A percentile compares a stretch with the other conserved stretches of the same genome.
Conservation (phyloP, 1,284 basidiomycete species). For the Ustilago shanxiensis region DNA sequence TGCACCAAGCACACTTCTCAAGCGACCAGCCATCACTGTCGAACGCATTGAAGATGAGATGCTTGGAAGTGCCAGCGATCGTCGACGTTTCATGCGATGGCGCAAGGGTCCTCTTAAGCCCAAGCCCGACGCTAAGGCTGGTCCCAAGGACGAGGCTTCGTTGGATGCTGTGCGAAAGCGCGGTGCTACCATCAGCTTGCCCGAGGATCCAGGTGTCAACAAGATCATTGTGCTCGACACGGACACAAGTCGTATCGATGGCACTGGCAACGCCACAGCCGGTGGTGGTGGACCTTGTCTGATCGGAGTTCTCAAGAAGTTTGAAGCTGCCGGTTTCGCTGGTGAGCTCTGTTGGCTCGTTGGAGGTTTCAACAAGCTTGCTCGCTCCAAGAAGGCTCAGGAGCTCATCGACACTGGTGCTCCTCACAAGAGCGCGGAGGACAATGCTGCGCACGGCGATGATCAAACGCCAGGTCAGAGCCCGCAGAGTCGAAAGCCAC, state of each 20-base stretch:
- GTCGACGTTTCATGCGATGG: conserved; percentile 56
- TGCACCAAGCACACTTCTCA: conserved; percentile 90
- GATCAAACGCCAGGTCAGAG: neutral
- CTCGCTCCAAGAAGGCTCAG: conserved; percentile 31
- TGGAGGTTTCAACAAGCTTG: conserved; percentile 64
- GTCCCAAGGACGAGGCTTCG: conserved; percentile 12
- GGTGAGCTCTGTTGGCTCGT: conserved; percentile 67
- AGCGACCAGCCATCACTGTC: conserved; percentile 64
- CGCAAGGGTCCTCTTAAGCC: conserved; percentile 44
- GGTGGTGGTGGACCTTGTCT: conserved; percentile 67
- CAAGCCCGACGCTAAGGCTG: conserved; percentile 20
- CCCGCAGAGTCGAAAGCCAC: conserved; percentile 17
- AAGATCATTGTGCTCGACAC: conserved; percentile 67
- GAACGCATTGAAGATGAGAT: conserved; percentile 66
- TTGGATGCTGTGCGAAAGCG: conserved; percentile 31
- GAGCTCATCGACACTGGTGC: conserved; percentile 40
- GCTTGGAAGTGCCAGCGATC: conserved; percentile 52
- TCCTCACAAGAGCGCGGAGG: conserved; percentile 4
- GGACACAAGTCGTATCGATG: conserved; percentile 54
- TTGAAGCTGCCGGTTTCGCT: conserved; percentile 60
- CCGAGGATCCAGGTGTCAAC: conserved; percentile 47
- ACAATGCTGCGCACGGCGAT: neutral
- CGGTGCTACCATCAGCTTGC: conserved; percentile 31
- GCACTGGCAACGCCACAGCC: conserved; percentile 58
- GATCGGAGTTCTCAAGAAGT: conserved; percentile 67